Evolutionary conservation across 2,329 filamentous ascomycete species (phyloP).

Genomic region (Elsinoe ampelina): DNA sequence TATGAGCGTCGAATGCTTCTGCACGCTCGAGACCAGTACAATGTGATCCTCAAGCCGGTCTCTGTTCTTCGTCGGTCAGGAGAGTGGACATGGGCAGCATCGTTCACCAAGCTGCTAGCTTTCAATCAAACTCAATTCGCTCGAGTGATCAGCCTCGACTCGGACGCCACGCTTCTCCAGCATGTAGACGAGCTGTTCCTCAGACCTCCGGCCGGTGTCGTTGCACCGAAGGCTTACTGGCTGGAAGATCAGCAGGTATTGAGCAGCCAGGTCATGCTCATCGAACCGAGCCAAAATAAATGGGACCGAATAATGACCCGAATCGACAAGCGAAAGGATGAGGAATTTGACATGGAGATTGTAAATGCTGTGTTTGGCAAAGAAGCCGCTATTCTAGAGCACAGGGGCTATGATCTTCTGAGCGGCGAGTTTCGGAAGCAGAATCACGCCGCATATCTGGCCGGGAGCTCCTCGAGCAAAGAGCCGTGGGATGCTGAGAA

Average conservation of each 20-base stretch:
- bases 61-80: slow-evolving; percentile 26
- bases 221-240: slow-evolving; percentile 67
- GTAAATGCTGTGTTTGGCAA: slow-evolving; percentile 54
- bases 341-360: slow-evolving; percentile 52
- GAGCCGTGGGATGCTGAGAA: slow-evolving; percentile 48
- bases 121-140: slow-evolving; percentile 59
- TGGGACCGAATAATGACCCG: slow-evolving; percentile 15
- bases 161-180: slow-evolving; percentile 54
- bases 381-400: slow-evolving; percentile 54
- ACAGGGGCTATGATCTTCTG: slow-evolving; percentile 53
- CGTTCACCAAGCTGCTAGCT: slow-evolving; percentile 58
- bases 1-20: slow-evolving; percentile 19
- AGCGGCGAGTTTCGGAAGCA: slow-evolving; percentile 53
- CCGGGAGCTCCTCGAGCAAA: slow-evolving; percentile 30
- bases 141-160: slow-evolving; percentile 50
- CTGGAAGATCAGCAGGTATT: slow-evolving; percentile 35
- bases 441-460: slow-evolving; percentile 43
- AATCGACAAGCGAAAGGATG: slow-evolving; percentile 19
- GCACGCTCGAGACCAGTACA: slow-evolving; percentile 39
- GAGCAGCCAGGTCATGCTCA: slow-evolving; percentile 17
- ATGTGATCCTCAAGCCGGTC: slow-evolving; percentile 42
- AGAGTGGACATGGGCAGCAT: slow-evolving; percentile 48
- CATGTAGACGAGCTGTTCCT: slow-evolving; percentile 64
- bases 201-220: slow-evolving; percentile 50
- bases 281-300: slow-evolving; percentile 16